A percentile compares a stretch with the other conserved stretches of the same genome.
Evolutionary conservation across 257 asterid species (phyloP).

Genomic region (Nicotiana benthamiana): DNA sequence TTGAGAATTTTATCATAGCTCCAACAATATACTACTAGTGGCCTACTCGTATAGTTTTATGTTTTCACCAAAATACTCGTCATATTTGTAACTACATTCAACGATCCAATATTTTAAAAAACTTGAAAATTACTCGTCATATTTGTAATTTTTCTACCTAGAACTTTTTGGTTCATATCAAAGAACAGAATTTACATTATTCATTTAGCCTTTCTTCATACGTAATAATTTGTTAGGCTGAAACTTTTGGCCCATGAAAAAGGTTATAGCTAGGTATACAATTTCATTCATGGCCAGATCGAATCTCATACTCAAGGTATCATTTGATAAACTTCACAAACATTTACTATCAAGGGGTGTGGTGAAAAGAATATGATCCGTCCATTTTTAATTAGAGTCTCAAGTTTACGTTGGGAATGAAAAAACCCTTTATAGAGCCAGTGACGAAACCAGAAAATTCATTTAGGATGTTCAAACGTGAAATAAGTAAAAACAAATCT

Average conservation of each 20-base stretch:
- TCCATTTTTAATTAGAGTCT: too few relatives aligned
- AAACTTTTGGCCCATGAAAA: neutral
- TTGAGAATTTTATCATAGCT: neutral
- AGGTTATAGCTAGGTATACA: neutral
- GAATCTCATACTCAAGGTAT: too few relatives aligned
- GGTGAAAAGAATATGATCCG: too few relatives aligned
- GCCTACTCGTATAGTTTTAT: neutral
- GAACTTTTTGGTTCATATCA: constrained; percentile 1
- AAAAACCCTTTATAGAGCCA: too few relatives aligned
- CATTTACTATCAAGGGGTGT: too few relatives aligned
- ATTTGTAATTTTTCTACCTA: neutral
- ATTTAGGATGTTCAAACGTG: too few relatives aligned
- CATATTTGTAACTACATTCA: neutral
- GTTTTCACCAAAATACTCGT: neutral
- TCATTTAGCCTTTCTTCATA: neutral
- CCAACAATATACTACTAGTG: too few relatives aligned
- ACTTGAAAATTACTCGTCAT: neutral
- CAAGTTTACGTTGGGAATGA: too few relatives aligned
- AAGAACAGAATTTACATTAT: neutral
- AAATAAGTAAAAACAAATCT: too few relatives aligned
- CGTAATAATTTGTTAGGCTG: neutral
- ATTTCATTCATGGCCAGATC: neutral
- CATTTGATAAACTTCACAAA: too few relatives aligned
- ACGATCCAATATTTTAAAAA: neutral
- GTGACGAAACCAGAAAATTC: too few relatives aligned